A percentile compares a stretch with the other conserved stretches of the same genome.
These are phyloP conservation scores for Paramarasmius palmivorus DNA, from an alignment of 1,284 basidiomycete genomes.

Conservation along the genomic window DNA sequence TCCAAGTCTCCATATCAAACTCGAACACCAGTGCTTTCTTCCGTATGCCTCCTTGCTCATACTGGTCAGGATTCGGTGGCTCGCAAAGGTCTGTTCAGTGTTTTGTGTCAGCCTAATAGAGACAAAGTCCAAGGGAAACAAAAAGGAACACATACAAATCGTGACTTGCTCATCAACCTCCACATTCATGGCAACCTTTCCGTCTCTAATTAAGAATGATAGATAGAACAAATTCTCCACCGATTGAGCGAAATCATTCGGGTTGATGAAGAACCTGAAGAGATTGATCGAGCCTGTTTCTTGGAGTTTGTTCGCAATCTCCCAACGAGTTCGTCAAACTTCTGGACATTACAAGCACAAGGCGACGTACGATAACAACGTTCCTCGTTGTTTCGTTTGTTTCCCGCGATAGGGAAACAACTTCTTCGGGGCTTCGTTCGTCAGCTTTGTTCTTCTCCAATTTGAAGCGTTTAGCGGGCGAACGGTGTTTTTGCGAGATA, in stretches of 20 bases:
- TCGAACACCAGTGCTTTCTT: conserved; percentile 86
- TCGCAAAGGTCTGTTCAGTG: conserved; percentile 55
- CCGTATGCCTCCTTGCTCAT: conserved; percentile 56
- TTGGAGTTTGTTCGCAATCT: conserved; percentile 60
- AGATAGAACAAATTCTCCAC: conserved; percentile 94
- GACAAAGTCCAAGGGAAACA: not conserved
- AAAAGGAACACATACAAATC: conserved; percentile 58
- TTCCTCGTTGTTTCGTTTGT: conserved; percentile 85
- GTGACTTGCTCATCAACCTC: conserved; percentile 46
- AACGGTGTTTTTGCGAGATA: conserved; percentile 74
- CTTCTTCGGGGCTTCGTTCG: conserved; percentile 68
- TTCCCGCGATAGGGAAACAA: conserved; percentile 71
- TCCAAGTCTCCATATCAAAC: conserved; percentile 82
- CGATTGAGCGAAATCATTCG: conserved; percentile 85
- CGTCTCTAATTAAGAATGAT: conserved; percentile 88
- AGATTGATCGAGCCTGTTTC: conserved; percentile 62
- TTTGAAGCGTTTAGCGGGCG: conserved; percentile 57
- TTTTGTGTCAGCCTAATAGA: not conserved
- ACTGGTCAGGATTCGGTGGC: conserved; percentile 65
- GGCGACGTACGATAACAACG: conserved; percentile 54
- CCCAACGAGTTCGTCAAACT: not conserved
- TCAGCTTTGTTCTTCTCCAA: conserved; percentile 75
- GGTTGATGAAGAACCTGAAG: conserved; percentile 86
- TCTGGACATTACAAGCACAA: conserved; percentile 1
- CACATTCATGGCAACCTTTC: conserved; percentile 71